A percentile compares a stretch with the other conserved stretches of the same genome.
Conservation (phyloP, 2,329 filamentous ascomycete genomes). For the Lasiodiplodia hormozganensis region DNA sequence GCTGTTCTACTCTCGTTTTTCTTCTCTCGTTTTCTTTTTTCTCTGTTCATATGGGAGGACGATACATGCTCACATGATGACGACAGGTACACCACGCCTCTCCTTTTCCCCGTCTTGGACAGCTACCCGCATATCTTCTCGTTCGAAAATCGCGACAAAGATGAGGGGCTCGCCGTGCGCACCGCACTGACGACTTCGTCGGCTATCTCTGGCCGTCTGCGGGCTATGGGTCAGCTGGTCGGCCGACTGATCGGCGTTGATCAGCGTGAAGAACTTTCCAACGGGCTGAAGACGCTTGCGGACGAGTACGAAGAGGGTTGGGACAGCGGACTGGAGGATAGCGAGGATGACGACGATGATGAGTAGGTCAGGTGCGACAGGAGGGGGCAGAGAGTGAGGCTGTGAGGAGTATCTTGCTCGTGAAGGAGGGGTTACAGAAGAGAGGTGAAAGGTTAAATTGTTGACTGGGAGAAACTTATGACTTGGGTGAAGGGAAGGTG, state of each 20-base stretch:
- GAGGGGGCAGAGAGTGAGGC: no score
- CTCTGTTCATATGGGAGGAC: no score
- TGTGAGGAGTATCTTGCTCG: not conserved
- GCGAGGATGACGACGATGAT: constrained; percentile 12
- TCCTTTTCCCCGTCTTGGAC: constrained; percentile 79
- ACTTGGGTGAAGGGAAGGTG: no score
- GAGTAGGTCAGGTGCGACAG: no score
- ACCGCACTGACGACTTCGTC: constrained; percentile 74
- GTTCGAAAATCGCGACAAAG: constrained; percentile 37
- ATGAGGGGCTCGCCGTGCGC: constrained; percentile 45
- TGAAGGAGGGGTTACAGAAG: not conserved
- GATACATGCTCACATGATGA: not conserved
- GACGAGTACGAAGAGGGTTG: constrained; percentile 91
- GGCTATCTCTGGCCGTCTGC: constrained; percentile 72
- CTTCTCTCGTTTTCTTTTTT: not conserved
- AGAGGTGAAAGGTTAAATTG: not conserved
- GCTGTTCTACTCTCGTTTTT: not conserved
- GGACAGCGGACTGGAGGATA: constrained; percentile 65
- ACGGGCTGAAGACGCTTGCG: constrained; percentile 80
- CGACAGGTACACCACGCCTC: constrained; percentile 56
- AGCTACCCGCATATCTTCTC: constrained; percentile 82
- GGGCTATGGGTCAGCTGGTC: constrained; percentile 69
- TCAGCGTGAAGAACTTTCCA: constrained; percentile 83
- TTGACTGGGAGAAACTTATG: no score
- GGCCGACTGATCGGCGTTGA: constrained; percentile 71